Percentiles rank a stretch among this genome's conserved stretches.
Evolutionary conservation across 441 rosid species (phyloP).

Genomic region (Kokia cookei): DNA sequence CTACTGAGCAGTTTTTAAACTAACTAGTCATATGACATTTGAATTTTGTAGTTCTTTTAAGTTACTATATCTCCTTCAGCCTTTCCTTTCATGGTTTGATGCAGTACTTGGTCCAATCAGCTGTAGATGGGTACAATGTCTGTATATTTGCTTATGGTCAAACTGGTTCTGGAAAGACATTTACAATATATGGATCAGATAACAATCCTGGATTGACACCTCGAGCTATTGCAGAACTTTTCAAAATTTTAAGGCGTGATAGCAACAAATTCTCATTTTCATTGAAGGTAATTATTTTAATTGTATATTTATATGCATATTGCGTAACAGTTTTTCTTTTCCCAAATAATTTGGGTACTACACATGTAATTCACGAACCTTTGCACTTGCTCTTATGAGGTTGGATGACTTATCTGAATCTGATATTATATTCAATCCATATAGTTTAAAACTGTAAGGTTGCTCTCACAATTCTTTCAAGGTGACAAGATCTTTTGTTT

Average conservation of each 20-base stretch:
- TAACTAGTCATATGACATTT: not conserved
- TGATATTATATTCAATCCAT: not conserved
- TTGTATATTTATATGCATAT: not conserved
- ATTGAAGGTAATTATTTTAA: constrained; percentile 49
- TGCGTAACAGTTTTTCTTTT: not conserved
- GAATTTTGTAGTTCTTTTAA: not conserved
- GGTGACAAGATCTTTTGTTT: not conserved
- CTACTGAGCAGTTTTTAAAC: not conserved
- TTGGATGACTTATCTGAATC: not conserved
- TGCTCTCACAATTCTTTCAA: not conserved
- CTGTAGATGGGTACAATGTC: constrained; percentile 91
- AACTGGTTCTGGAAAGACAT: constrained; percentile 98
- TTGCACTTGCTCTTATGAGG: not conserved
- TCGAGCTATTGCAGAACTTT: constrained; percentile 77
- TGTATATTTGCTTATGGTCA: constrained; percentile 98
- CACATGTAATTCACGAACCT: not conserved
- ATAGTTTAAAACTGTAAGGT: not conserved
- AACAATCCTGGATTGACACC: constrained; percentile 81
- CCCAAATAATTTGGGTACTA: not conserved
- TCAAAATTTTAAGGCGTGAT: constrained; percentile 68
- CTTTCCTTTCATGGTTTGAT: constrained; percentile 11
- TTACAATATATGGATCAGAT: constrained; percentile 80
- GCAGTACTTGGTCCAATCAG: constrained; percentile 94
- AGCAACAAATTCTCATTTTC: constrained; percentile 76
- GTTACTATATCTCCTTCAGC: not conserved